Conservation (phyloP, 1,139 yeast genomes). For the Pichia sp. region DNA sequence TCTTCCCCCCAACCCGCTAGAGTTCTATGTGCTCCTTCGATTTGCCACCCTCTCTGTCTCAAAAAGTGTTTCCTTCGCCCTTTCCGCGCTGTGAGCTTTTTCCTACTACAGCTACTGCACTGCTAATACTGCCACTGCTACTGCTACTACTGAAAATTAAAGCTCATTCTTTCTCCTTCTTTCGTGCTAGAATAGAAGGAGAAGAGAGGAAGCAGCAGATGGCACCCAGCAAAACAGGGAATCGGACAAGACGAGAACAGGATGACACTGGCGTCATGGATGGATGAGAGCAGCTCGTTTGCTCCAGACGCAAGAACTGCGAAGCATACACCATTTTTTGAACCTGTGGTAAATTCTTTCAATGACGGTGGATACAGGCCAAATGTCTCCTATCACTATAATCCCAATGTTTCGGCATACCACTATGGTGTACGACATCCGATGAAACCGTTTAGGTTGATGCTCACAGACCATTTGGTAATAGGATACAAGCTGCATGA, state of each 20-base stretch:
- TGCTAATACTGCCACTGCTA: not conserved
- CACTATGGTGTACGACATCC: conserved; percentile 94
- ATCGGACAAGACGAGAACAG: not conserved
- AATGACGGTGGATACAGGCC: conserved; percentile 39
- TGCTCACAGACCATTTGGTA: conserved; percentile 91
- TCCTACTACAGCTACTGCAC: not conserved
- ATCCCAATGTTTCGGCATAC: conserved; percentile 74
- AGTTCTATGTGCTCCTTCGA: not conserved
- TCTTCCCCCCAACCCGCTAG: not conserved
- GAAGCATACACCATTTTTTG: conserved; percentile 56
- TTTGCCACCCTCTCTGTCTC: not conserved
- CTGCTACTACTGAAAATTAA: not conserved
- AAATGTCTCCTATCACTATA: conserved; percentile 82
- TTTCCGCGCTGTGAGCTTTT: not conserved
- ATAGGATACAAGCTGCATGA: conserved; percentile 81
- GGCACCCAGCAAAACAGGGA: not conserved
- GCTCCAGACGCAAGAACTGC: conserved; percentile 55
- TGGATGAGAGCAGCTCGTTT: conserved; percentile 37
- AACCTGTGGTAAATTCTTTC: conserved; percentile 34
- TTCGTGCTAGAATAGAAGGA: no score
- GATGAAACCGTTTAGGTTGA: conserved; percentile 94
- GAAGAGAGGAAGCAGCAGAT: not conserved
- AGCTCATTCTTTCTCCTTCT: not conserved
- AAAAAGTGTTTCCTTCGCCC: not conserved
- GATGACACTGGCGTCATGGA: conserved; percentile 31